Percentiles rank a stretch among this genome's conserved stretches.
These are phyloP conservation scores for Fusarium clavum DNA, from an alignment of 2,329 filamentous ascomycete species.

Conservation along the genomic window DNA sequence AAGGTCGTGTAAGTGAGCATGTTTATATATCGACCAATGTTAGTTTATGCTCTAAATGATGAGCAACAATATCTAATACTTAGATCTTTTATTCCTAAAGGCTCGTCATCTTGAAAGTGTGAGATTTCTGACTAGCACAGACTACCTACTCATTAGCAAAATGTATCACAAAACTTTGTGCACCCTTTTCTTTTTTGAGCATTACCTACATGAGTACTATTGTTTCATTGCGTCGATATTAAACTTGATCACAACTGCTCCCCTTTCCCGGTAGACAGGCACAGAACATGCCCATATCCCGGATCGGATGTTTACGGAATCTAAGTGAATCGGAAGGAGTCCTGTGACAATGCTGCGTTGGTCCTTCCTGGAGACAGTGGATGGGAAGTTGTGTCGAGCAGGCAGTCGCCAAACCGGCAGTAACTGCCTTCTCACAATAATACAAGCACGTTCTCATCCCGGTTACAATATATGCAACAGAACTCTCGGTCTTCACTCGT, in stretches of 20 bases:
- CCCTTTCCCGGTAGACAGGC: background rate
- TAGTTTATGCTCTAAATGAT: background rate
- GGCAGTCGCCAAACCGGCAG: background rate
- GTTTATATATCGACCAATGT: background rate
- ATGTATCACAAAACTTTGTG: background rate
- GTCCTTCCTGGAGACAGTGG: background rate
- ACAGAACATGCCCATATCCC: background rate
- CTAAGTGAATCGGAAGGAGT: background rate
- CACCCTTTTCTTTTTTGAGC: no score
- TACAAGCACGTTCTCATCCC: background rate
- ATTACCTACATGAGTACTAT: no score
- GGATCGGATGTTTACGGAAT: background rate
- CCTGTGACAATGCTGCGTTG: background rate
- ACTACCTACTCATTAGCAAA: no score
- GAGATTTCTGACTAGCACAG: no score
- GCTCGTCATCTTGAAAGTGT: background rate
- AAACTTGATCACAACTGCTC: background rate
- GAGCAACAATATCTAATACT: background rate
- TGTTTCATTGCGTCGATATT: background rate
- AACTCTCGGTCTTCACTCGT: no score
- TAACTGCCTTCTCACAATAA: background rate
- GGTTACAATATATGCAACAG: background rate
- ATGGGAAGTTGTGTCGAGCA: background rate
- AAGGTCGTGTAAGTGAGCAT: conserved; percentile 6
- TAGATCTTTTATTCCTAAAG: background rate